These are phyloP conservation scores for Exobasidium cylindrosporum DNA, from an alignment of 1,284 basidiomycete genomes.

Conservation along the genomic window DNA sequence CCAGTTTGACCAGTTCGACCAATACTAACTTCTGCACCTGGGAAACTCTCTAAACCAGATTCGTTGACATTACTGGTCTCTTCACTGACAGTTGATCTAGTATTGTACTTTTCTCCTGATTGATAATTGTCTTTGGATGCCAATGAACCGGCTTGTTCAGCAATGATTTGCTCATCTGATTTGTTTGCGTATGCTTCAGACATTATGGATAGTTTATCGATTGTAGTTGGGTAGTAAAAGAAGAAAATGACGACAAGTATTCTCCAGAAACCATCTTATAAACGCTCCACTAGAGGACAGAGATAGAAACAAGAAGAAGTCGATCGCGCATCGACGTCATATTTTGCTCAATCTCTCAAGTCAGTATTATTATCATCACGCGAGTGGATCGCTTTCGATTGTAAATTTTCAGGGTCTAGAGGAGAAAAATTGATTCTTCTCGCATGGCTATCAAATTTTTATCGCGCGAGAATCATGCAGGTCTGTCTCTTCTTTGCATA, in stretches of 20 bases:
- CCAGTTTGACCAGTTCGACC: conserved; percentile 40
- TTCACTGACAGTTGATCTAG: conserved; percentile 31
- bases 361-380: too few relatives aligned
- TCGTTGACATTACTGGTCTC: conserved; percentile 43
- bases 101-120: conserved; percentile 32
- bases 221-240: not conserved
- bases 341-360: too few relatives aligned
- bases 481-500: too few relatives aligned
- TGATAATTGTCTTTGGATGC: conserved; percentile 32
- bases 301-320: not conserved
- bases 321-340: not conserved
- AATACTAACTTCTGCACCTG: conserved; percentile 32
- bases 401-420: too few relatives aligned
- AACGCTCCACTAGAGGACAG: too few relatives aligned
- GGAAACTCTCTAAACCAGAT: conserved; percentile 30
- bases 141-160: conserved; percentile 33
- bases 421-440: too few relatives aligned
- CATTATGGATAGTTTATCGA: conserved; percentile 17
- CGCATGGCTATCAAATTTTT: too few relatives aligned
- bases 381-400: too few relatives aligned
- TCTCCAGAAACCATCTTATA: too few relatives aligned
- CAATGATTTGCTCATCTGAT: conserved; percentile 43
- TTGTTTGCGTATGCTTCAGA: conserved; percentile 43
- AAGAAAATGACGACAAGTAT: too few relatives aligned
- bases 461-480: too few relatives aligned